Base-by-base conservation (phyloP, 192 early-diverging fungal species). In the Funneliformis mosseae region DNA sequence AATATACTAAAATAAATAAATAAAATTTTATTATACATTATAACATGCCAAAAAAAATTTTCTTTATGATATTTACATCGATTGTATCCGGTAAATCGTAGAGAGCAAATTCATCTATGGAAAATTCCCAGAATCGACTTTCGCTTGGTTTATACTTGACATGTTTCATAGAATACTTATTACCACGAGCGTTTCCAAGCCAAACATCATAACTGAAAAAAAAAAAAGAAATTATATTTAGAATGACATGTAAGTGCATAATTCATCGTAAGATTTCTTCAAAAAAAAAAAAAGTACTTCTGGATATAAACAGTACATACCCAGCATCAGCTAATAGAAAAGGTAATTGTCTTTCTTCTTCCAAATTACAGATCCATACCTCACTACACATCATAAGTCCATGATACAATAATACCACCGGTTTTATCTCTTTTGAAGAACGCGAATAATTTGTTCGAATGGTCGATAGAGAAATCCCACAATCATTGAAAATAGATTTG, bases 321-420 rank as follows among this genome's bases (percentile, higher is more conserved):
- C 94, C 94, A 9, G 92, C 93, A 70, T 96, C 93, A 8, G 94
- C 95, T 28, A 99, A 90, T 5, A 94, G 83, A 80, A 95, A 95
- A 9, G 96, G 92, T 74, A 99, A 80, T 43, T 93, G 92, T 23
- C 88, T 87, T 62, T 91, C 83, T 77, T 92, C 91, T 79, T 94
- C 92, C 1, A 95, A 90, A 73, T 92, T 91, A 81, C 94, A 96
- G 46, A 98, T 92, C 93, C 96, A 99, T 28, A 96, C 91, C 68
- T 98, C 96, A 0, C 95, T 96, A 80, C 88, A 96, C 90, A 98
- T 96, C 84, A 97, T 87, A 80, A 99, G 95, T 2, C 95, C 97
- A 83, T 99, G 97, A 90, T 96, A 97, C 9, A 99, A 88, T 41
- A 99, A 83, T 16, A 99, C 96, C 1, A 97, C 95, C 0, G 96